Conservation (phyloP, 2,329 filamentous ascomycete species). For the Lecanicillium sp. region DNA sequence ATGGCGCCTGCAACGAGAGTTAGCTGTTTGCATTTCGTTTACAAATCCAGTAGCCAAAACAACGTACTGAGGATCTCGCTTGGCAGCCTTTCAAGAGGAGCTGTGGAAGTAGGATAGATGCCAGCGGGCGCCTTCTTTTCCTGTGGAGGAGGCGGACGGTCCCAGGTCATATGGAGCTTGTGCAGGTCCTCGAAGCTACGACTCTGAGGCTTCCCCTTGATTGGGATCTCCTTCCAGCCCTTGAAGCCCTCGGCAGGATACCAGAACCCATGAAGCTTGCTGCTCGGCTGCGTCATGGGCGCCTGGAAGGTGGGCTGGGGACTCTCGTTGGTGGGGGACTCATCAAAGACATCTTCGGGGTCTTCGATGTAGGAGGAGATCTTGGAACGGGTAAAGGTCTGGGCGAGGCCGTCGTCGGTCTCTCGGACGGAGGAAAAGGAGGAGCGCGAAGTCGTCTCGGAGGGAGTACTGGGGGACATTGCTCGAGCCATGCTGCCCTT, state of each 20-base stretch:
- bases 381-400: constrained; percentile 56
- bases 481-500: constrained; percentile 27
- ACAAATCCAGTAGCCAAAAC: constrained; percentile 20
- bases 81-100: constrained; percentile 59
- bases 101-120: constrained; percentile 33
- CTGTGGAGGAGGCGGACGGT: constrained; percentile 27
- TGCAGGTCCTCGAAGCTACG: constrained; percentile 54
- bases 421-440: constrained; percentile 57
- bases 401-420: constrained; percentile 48
- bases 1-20: constrained; percentile 48
- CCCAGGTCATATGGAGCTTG: constrained; percentile 47
- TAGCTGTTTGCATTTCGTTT: background rate
- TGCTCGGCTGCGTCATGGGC: constrained; percentile 46
- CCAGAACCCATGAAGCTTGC: constrained; percentile 49
- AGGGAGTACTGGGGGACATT: constrained; percentile 27
- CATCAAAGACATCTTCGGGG: constrained; percentile 44
- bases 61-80: constrained; percentile 59
- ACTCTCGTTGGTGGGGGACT: constrained; percentile 34
- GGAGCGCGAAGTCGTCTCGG: constrained; percentile 35
- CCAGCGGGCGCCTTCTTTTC: constrained; percentile 21
- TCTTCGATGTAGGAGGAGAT: constrained; percentile 47
- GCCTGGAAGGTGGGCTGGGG: constrained; percentile 38
- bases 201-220: constrained; percentile 50
- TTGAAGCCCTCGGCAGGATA: constrained; percentile 49
- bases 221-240: constrained; percentile 55